Evolutionary conservation across 140 eudicot species (phyloP), one percentile per base, ranked within the genome.

Genomic region (Erigeron philadelphicus): DNA sequence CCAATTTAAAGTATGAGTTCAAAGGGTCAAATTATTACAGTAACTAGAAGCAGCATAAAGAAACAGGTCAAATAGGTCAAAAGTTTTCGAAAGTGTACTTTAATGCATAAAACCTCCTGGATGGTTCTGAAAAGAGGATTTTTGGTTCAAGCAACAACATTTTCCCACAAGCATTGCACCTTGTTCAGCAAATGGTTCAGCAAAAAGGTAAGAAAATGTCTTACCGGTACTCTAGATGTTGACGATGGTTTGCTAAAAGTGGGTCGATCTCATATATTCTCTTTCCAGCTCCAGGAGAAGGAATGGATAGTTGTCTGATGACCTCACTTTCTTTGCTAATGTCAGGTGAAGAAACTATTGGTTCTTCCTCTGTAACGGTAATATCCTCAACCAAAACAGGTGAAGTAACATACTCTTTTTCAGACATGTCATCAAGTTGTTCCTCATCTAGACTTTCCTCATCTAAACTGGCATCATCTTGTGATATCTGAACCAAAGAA

Each of bases 151-250:
- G 25, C 11, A 0, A 16, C 8, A 21, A 7, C 9, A 53, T 31
- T 31, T 31, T 53, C 49, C 9, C 11, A 45, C 11, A 45, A 45
- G 0, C 12, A 45, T 45, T 45, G 11, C 12, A 45, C 48, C 11
- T 49, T 17, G 19, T 3, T 8, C 63, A 21, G 4, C 41, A 8
- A 31, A 19, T 35, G 45, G 5, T 10, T 60, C 35, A 21, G 6
- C 38, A 4, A 2, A 66, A 66, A 18, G 19, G 21, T 13, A 0
- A 15, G 23, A 63, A 74, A 72, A 47, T 8, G 70, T 65, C 82
- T 81, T 54, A 93, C 98, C 98, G 79, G 76, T 89, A 93, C 72
- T 93, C 87, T 64, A 93, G 95, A 86, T 93, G 98, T 13, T 76
- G 73, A 58, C 88, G 81, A 71, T 83, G 82, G 67, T 72, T 76